phyloP scores from a whole-genome alignment of 2,329 filamentous ascomycete species.

The Claviceps sp. region DNA sequence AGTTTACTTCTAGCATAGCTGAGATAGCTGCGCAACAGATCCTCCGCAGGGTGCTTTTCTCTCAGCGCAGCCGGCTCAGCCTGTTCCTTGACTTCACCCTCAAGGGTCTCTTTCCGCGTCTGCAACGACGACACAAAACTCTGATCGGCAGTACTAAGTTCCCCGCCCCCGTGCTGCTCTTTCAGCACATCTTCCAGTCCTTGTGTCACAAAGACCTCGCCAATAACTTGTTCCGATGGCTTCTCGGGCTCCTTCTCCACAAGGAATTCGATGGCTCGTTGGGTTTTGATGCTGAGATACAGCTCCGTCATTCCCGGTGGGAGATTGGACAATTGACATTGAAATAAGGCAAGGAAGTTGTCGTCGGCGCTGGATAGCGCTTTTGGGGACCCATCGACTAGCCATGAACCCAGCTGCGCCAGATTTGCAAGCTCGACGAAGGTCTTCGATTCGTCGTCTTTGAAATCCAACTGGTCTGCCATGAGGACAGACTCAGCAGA shows the following conservation, averaged over 20 bases:
- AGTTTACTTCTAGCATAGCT: conserved; percentile 21
- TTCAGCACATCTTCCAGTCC: conserved; percentile 38
- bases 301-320: conserved; percentile 28
- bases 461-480: conserved; percentile 20
- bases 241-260: conserved; percentile 35
- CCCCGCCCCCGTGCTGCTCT: conserved; percentile 17
- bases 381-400: conserved; percentile 24
- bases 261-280: conserved; percentile 39
- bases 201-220: conserved; percentile 37
- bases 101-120: conserved; percentile 20
- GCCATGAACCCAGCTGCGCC: conserved; percentile 29
- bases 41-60: conserved; percentile 25
- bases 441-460: conserved; percentile 18
- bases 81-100: conserved; percentile 15
- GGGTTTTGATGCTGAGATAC: conserved; percentile 33
- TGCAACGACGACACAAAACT: conserved; percentile 20
- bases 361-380: conserved; percentile 29
- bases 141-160: conserved; percentile 22
- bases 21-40: conserved; percentile 23
- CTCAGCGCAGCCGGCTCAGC: conserved; percentile 17
- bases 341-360: conserved; percentile 31
- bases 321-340: conserved; percentile 31
- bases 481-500: conserved; percentile 19
- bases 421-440: conserved; percentile 35
- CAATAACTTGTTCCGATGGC: conserved; percentile 36